A percentile compares a stretch with the other conserved stretches of the same genome.
phyloP scores from a whole-genome alignment of 164 flowering plant genomes.

The Platanus orientalis region DNA sequence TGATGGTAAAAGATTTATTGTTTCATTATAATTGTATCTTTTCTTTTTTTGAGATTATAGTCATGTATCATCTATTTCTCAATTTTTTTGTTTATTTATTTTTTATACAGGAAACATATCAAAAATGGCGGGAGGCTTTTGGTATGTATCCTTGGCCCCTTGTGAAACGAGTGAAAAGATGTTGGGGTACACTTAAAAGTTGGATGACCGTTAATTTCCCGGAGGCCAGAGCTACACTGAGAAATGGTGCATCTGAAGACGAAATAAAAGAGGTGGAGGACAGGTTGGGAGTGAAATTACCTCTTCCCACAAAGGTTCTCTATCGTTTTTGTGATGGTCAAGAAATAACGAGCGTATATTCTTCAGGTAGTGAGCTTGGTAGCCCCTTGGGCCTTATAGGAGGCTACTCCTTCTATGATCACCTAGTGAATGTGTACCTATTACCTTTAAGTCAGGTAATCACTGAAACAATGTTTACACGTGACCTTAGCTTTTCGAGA shows the following conservation, averaged over 20 bases:
- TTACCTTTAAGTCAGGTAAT: conserved; percentile 49
- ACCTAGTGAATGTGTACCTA: conserved; percentile 64
- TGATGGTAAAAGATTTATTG: no score
- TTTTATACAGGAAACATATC: conserved; percentile 51
- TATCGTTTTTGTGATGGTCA: conserved; percentile 92
- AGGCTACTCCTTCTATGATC: conserved; percentile 68
- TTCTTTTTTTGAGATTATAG: no score
- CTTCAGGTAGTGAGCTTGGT: conserved; percentile 1
- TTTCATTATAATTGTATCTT: no score
- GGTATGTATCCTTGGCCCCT: conserved; percentile 68
- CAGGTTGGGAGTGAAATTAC: conserved; percentile 60
- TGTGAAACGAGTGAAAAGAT: conserved; percentile 48
- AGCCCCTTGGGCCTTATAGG: conserved; percentile 68
- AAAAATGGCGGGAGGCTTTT: conserved; percentile 64
- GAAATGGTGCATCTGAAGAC: conserved; percentile 71
- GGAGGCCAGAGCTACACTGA: conserved; percentile 46
- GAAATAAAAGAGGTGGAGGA: conserved; percentile 54
- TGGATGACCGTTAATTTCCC: conserved; percentile 53
- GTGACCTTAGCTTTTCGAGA: conserved; percentile 28
- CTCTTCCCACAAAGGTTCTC: conserved; percentile 67
- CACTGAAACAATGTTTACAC: conserved; percentile 35
- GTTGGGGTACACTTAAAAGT: conserved; percentile 48
- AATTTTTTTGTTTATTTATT: not conserved
- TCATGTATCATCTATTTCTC: no score
- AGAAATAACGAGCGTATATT: conserved; percentile 16